These are phyloP conservation scores for Aspergillus phoenicis DNA, from an alignment of 2,329 filamentous ascomycete species.

Conservation along the genomic window DNA sequence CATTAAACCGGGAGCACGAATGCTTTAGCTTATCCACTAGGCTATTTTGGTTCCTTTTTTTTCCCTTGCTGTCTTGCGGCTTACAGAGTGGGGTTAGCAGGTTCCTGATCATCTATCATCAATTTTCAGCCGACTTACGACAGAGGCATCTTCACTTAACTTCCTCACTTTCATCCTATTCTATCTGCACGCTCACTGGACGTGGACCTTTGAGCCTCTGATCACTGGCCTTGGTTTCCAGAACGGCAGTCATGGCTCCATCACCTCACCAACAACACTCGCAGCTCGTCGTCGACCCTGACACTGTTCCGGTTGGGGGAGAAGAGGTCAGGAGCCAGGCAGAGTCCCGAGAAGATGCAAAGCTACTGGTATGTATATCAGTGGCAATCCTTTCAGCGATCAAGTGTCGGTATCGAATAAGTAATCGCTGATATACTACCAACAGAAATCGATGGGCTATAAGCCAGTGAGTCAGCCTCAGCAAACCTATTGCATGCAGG, in stretches of 20 bases:
- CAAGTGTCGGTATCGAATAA: background rate
- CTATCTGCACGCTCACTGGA: background rate
- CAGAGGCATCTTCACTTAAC: constrained; percentile 1
- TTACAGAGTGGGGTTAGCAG: constrained; percentile 19
- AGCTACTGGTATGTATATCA: constrained; percentile 36
- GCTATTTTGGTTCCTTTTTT: constrained; percentile 11
- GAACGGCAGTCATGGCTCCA: constrained; percentile 19
- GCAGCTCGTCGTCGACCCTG: constrained; percentile 27
- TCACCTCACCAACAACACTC: constrained; percentile 22
- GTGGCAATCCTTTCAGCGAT: background rate
- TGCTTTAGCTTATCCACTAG: constrained; percentile 1
- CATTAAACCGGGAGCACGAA: constrained; percentile 1
- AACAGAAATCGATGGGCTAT: constrained; percentile 55
- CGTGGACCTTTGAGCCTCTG: background rate
- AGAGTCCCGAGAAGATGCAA: constrained; percentile 39
- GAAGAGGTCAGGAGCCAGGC: constrained; percentile 31
- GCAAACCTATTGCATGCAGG: background rate
- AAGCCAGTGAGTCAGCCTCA: constrained; percentile 51
- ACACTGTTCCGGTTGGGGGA: constrained; percentile 23
- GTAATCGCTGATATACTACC: constrained; percentile 24
- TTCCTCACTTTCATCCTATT: constrained; percentile 6
- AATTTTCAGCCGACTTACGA: constrained; percentile 12
- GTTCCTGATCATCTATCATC: constrained; percentile 18
- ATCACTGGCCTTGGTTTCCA: constrained; percentile 1
- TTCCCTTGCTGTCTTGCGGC: constrained; percentile 1